A percentile compares a stretch with the other conserved stretches of the same genome.
These are phyloP conservation scores for Cyberlindnera mrakii DNA, from an alignment of 805 yeast genomes.

Conservation along the genomic window DNA sequence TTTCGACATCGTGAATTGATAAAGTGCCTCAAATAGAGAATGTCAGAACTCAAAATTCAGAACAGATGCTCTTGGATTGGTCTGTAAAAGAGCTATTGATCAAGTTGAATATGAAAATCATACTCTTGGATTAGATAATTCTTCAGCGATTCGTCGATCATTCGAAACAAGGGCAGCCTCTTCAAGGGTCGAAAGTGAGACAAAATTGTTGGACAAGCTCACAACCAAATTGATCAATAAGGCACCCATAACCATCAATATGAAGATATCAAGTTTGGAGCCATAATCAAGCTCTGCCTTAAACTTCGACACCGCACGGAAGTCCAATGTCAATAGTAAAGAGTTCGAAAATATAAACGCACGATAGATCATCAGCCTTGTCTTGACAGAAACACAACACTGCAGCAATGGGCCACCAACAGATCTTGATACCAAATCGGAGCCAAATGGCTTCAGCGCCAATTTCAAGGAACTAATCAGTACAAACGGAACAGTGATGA, in stretches of 20 bases:
- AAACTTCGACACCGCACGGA: slow-evolving; percentile 5
- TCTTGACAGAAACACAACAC: background rate
- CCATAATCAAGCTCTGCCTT: background rate
- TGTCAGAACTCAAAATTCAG: too few relatives aligned
- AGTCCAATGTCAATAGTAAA: slow-evolving; percentile 3
- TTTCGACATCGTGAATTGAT: too few relatives aligned
- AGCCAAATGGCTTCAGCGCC: background rate
- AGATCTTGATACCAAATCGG: slow-evolving; percentile 2
- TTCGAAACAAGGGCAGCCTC: too few relatives aligned
- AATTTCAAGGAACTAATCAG: slow-evolving; percentile 3
- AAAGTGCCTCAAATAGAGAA: too few relatives aligned
- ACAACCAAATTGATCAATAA: slow-evolving; percentile 4
- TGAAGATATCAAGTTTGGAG: slow-evolving; percentile 5
- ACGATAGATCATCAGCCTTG: slow-evolving; percentile 1
- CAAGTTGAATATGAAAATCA: too few relatives aligned
- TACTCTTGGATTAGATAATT: too few relatives aligned
- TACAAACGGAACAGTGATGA: slow-evolving; percentile 9
- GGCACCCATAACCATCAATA: slow-evolving; percentile 8
- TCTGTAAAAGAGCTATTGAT: too few relatives aligned
- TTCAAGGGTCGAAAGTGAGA: background rate
- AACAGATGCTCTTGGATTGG: too few relatives aligned
- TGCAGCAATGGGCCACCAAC: background rate
- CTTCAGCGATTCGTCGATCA: too few relatives aligned
- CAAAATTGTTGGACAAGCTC: slow-evolving; percentile 5
- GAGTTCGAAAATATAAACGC: slow-evolving; percentile 1